Evolutionary conservation across 345 rosid genomes (phyloP).

Genomic region (Citrus sp.): DNA sequence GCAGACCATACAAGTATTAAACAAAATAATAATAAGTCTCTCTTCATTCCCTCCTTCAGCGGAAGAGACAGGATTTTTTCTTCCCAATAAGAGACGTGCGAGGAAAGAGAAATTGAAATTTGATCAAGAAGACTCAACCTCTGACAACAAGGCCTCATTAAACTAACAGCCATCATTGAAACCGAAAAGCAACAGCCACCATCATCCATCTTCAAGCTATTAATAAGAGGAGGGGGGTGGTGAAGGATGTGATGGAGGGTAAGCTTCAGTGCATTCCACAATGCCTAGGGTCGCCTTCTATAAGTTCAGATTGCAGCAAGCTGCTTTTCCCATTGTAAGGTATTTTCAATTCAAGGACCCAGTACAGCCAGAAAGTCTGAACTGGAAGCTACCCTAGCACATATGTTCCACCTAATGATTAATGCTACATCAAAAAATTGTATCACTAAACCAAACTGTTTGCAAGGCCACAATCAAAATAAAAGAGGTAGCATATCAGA

Average conservation of each 20-base stretch:
- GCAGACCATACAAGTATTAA: neutral
- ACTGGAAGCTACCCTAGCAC: neutral
- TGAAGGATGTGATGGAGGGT: neutral
- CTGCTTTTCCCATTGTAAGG: neutral
- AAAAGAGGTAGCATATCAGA: neutral
- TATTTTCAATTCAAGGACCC: neutral
- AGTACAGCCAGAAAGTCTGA: neutral
- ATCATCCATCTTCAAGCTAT: neutral
- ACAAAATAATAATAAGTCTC: neutral
- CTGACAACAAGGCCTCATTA: neutral
- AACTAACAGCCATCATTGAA: neutral
- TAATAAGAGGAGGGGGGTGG: neutral
- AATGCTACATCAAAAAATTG: neutral
- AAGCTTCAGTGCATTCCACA: neutral
- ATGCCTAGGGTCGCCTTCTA: neutral
- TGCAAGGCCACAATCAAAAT: constrained; percentile 8
- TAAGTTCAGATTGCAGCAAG: neutral
- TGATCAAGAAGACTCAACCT: neutral
- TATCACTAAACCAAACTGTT: neutral
- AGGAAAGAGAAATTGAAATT: no score
- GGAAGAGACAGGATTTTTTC: neutral
- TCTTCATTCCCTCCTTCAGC: neutral
- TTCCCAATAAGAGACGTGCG: no score
- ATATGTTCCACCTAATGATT: neutral
- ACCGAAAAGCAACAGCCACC: neutral